phyloP scores from a whole-genome alignment of 805 yeast genomes.

The Wickerhamiella lipophila region DNA sequence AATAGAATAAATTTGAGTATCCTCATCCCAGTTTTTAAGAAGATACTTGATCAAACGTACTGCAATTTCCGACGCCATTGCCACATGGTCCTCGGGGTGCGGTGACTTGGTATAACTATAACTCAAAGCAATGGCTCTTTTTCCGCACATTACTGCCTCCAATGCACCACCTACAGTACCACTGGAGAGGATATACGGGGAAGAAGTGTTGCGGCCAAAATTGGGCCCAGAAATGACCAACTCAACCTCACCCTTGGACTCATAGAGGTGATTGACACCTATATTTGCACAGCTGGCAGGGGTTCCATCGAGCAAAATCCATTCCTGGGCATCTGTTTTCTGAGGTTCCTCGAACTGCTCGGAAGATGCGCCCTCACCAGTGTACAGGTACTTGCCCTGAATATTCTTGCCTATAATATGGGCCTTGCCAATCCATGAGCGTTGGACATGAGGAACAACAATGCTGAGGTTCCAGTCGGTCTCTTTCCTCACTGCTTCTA shows the following conservation, averaged over 20 bases:
- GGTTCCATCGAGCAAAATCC: constrained; percentile 83
- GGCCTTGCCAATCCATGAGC: constrained; percentile 97
- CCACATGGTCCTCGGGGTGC: constrained; percentile 39
- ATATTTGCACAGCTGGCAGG: constrained; percentile 94
- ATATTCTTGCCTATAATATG: constrained; percentile 55
- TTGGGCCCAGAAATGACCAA: constrained; percentile 91
- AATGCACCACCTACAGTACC: constrained; percentile 96
- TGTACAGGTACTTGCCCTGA: constrained; percentile 32
- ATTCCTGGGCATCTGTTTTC: constrained; percentile 43
- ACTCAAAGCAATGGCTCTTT: constrained; percentile 64
- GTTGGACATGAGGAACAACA: constrained; percentile 67
- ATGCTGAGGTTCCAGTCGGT: constrained; percentile 81
- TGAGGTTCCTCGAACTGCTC: constrained; percentile 24
- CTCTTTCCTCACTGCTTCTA: constrained; percentile 45
- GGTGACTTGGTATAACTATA: constrained; percentile 56
- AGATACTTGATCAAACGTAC: constrained; percentile 52
- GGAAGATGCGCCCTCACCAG: constrained; percentile 17
- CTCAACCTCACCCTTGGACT: constrained; percentile 50
- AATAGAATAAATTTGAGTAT: constrained; percentile 63
- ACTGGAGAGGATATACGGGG: constrained; percentile 75
- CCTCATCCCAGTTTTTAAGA: constrained; percentile 42
- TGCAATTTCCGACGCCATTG: constrained; percentile 55
- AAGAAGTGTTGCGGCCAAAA: constrained; percentile 84
- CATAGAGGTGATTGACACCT: constrained; percentile 58
- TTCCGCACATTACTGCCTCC: constrained; percentile 67